Conservation (phyloP, 257 asterid genomes). For the Solanum sitiens region DNA sequence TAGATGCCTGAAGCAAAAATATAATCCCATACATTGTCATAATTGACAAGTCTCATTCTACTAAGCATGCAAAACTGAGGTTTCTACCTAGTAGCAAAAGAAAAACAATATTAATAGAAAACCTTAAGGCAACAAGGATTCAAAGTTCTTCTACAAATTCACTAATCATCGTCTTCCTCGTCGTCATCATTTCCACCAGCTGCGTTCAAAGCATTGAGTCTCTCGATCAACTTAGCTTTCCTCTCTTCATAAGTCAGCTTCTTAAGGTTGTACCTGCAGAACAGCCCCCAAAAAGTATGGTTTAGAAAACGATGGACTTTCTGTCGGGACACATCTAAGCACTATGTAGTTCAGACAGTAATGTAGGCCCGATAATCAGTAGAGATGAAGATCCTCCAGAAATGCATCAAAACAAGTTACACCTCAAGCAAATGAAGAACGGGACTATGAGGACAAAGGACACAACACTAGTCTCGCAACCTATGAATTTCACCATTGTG, state of each 20-base stretch:
- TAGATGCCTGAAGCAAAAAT: neutral
- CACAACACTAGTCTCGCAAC: neutral
- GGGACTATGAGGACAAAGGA: neutral
- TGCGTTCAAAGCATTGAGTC: conserved; percentile 58
- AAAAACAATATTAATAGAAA: neutral
- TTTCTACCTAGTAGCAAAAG: neutral
- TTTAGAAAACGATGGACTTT: neutral
- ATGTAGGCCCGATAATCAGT: neutral
- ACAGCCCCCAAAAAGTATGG: neutral
- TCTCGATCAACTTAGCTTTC: conserved; percentile 52
- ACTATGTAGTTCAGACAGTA: neutral
- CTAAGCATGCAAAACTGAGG: neutral
- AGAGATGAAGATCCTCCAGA: neutral
- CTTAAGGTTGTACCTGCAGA: conserved; percentile 56
- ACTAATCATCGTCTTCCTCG: conserved; percentile 41
- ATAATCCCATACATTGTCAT: neutral
- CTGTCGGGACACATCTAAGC: neutral
- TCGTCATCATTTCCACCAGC: conserved; percentile 42
- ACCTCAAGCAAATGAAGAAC: neutral
- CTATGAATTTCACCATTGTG: neutral
- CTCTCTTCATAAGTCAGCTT: conserved; percentile 72
- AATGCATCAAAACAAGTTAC: neutral
- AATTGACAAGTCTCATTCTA: neutral
- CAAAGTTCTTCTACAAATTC: neutral
- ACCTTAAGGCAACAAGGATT: neutral